Percentiles rank a stretch among this genome's conserved stretches.
Conservation (phyloP, 495 filamentous ascomycete genomes). For the Immersiella caudata region DNA sequence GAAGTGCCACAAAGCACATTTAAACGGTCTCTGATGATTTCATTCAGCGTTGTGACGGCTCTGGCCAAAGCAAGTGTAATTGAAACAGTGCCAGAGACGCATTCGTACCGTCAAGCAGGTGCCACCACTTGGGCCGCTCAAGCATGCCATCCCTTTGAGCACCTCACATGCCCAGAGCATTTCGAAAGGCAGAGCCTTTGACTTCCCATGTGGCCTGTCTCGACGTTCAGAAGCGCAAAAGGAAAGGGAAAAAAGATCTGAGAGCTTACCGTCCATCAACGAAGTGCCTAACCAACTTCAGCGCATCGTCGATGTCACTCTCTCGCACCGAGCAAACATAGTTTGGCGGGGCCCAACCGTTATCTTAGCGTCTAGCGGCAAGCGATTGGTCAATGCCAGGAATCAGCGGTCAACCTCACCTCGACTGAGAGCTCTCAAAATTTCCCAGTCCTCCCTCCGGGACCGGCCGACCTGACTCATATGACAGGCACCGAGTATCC, state of each 20-base stretch:
- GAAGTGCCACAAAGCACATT: not conserved
- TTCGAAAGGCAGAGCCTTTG: too few species aligned
- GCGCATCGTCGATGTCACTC: too few species aligned
- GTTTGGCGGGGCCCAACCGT: too few species aligned
- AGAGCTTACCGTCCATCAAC: too few species aligned
- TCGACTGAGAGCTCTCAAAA: not conserved
- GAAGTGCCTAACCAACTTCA: too few species aligned
- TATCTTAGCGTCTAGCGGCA: not conserved
- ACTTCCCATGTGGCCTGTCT: too few species aligned
- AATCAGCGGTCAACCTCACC: constrained; percentile 20
- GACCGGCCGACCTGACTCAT: constrained; percentile 27
- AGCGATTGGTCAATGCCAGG: not conserved
- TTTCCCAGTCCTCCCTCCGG: constrained; percentile 10
- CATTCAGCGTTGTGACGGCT: not conserved
- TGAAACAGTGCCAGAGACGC: not conserved
- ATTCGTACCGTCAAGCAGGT: not conserved
- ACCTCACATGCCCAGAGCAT: too few species aligned
- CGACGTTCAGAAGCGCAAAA: too few species aligned
- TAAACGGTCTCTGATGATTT: not conserved
- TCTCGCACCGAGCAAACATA: too few species aligned
- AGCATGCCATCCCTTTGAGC: too few species aligned
- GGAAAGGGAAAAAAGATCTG: too few species aligned
- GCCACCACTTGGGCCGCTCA: too few species aligned
- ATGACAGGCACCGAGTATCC: not conserved
- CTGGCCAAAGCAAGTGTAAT: not conserved